A percentile compares a stretch with the other conserved stretches of the same genome.
Conservation (phyloP, 2,329 filamentous ascomycete genomes). For the Fusarium protoensiforme region DNA sequence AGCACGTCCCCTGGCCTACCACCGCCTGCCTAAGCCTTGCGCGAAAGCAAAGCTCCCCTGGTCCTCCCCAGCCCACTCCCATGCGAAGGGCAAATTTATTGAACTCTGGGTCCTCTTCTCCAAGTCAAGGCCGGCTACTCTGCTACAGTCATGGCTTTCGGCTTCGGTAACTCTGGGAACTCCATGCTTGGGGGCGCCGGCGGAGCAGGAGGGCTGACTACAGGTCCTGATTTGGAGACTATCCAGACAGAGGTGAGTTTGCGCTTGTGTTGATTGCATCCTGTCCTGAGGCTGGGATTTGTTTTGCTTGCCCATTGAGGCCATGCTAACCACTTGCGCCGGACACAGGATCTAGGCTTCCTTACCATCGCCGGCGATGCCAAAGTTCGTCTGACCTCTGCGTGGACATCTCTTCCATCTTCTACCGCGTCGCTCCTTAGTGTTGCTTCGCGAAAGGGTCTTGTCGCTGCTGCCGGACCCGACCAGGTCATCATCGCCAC, state of each 20-base stretch:
- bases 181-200: slow-evolving; percentile 54
- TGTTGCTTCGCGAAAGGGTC: slow-evolving; percentile 81
- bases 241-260: slow-evolving; percentile 81
- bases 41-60: slow-evolving; percentile 33
- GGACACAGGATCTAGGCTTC: slow-evolving; percentile 77
- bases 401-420: slow-evolving; percentile 82
- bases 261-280: slow-evolving; percentile 7
- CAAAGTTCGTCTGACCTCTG: slow-evolving; percentile 82
- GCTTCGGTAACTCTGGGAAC: slow-evolving; percentile 63
- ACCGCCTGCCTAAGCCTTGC: slow-evolving; percentile 21
- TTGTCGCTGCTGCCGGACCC: slow-evolving; percentile 89
- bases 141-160: slow-evolving; percentile 70
- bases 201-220: slow-evolving; percentile 50
- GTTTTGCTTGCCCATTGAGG: slow-evolving; percentile 13
- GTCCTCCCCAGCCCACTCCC: slow-evolving; percentile 33
- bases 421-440: slow-evolving; percentile 85
- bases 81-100: slow-evolving; percentile 43
- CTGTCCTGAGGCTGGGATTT: slow-evolving; percentile 15
- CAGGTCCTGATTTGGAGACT: slow-evolving; percentile 77
- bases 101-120: slow-evolving; percentile 39
- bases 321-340: slow-evolving; percentile 36
- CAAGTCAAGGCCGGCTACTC: slow-evolving; percentile 49
- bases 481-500: slow-evolving; percentile 80
- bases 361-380: slow-evolving; percentile 81
- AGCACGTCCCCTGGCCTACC: slow-evolving; percentile 41